phyloP scores from a whole-genome alignment of 2,329 filamentous ascomycete genomes.

The Colletotrichum tropicale region DNA sequence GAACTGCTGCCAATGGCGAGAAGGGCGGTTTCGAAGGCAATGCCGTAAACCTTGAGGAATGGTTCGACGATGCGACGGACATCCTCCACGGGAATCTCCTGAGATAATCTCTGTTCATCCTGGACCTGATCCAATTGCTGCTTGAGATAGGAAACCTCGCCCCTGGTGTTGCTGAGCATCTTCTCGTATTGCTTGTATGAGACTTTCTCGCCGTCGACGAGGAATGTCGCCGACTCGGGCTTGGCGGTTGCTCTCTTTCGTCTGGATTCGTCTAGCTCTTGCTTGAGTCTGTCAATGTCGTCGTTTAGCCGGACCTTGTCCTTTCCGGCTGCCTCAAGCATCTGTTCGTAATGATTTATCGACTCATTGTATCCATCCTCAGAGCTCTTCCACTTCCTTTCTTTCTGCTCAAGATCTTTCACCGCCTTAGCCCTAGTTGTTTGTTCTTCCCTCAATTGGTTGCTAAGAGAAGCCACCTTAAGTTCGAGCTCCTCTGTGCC shows the following conservation, averaged over 20 bases:
- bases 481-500: background rate
- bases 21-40: background rate
- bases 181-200: background rate
- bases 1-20: background rate
- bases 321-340: background rate
- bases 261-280: background rate
- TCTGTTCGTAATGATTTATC: background rate
- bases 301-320: background rate
- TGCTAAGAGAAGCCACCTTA: background rate
- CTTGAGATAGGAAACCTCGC: background rate
- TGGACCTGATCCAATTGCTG: background rate
- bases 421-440: background rate
- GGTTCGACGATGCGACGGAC: background rate
- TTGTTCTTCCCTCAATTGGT: background rate
- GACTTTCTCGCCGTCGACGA: background rate
- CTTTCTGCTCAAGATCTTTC: background rate
- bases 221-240: background rate
- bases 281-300: background rate
- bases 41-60: background rate
- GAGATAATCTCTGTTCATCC: background rate
- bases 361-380: background rate
- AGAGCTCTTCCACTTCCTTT: background rate
- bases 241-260: background rate
- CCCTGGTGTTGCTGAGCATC: slow-evolving; percentile 1
- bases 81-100: background rate